Evolutionary conservation across 2,329 filamentous ascomycete species (phyloP).

Genomic region (Tolypocladium album): DNA sequence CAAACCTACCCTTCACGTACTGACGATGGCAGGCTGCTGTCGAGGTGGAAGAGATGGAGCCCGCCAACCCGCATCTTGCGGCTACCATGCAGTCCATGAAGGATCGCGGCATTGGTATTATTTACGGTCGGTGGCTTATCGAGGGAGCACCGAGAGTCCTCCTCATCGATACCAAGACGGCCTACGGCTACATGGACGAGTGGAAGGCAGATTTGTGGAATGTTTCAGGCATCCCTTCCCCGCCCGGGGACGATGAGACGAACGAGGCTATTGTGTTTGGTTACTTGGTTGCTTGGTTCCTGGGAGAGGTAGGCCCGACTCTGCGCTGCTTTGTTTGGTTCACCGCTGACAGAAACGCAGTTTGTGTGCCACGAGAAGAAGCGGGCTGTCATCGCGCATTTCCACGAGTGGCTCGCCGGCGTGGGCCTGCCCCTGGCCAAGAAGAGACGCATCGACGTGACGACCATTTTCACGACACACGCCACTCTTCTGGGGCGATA

Average conservation of each 20-base stretch:
- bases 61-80: constrained; percentile 66
- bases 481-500: constrained; percentile 92
- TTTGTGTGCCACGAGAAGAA: constrained; percentile 90
- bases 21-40: constrained; percentile 63
- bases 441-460: constrained; percentile 90
- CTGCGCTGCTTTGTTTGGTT: background rate
- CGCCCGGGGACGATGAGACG: constrained; percentile 83
- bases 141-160: constrained; percentile 90
- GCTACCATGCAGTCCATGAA: constrained; percentile 87
- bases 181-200: constrained; percentile 83
- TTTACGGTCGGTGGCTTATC: constrained; percentile 96
- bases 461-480: constrained; percentile 97
- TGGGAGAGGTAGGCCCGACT: constrained; percentile 67
- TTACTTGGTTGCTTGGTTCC: constrained; percentile 94
- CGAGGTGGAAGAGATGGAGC: constrained; percentile 88
- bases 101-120: constrained; percentile 75
- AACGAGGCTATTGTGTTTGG: constrained; percentile 97
- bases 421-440: constrained; percentile 86
- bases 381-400: constrained; percentile 90
- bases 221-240: constrained; percentile 84
- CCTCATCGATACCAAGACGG: constrained; percentile 89
- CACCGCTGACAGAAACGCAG: constrained; percentile 30
- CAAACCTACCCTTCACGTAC: background rate
- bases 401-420: constrained; percentile 97
- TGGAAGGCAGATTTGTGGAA: constrained; percentile 98